Conservation (phyloP, 805 yeast genomes). For the Saccharomycopsis microspora region DNA sequence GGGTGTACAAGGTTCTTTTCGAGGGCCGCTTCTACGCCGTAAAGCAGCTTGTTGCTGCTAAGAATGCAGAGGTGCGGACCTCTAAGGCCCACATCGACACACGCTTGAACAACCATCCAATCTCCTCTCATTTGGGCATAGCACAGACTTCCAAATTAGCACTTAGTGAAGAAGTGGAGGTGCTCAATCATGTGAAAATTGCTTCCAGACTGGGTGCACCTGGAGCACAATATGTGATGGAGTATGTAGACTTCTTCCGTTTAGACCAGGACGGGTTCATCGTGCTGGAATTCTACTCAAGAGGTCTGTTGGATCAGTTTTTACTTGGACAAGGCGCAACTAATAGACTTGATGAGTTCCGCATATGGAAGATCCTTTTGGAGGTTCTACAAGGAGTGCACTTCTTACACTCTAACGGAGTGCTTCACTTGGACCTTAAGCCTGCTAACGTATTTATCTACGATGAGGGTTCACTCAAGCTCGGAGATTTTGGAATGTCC, state of each 20-base stretch:
- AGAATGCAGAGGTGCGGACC: not conserved
- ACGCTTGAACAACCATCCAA: constrained; percentile 4
- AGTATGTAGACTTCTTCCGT: constrained; percentile 81
- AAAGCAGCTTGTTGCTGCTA: constrained; percentile 28
- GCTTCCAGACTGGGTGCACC: constrained; percentile 15
- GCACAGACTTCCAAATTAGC: constrained; percentile 2
- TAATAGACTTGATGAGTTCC: constrained; percentile 83
- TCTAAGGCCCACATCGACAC: constrained; percentile 1
- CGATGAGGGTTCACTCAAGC: constrained; percentile 86
- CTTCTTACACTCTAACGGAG: constrained; percentile 63
- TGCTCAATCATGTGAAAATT: constrained; percentile 24
- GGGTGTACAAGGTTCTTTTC: constrained; percentile 72
- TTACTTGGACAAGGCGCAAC: constrained; percentile 65
- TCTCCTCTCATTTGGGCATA: constrained; percentile 11
- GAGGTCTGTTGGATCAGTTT: constrained; percentile 79
- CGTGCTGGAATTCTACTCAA: constrained; percentile 92
- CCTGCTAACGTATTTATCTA: constrained; percentile 93
- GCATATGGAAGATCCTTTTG: constrained; percentile 91
- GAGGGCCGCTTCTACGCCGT: constrained; percentile 64
- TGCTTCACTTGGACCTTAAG: constrained; percentile 82
- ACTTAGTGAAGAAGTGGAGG: constrained; percentile 24
- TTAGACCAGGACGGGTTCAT: constrained; percentile 65
- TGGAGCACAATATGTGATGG: constrained; percentile 55
- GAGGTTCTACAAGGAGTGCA: constrained; percentile 73
- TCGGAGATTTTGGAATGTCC: constrained; percentile 96